These are phyloP conservation scores for Taphrina populina DNA, from an alignment of 1,139 yeast genomes.

Conservation along the genomic window DNA sequence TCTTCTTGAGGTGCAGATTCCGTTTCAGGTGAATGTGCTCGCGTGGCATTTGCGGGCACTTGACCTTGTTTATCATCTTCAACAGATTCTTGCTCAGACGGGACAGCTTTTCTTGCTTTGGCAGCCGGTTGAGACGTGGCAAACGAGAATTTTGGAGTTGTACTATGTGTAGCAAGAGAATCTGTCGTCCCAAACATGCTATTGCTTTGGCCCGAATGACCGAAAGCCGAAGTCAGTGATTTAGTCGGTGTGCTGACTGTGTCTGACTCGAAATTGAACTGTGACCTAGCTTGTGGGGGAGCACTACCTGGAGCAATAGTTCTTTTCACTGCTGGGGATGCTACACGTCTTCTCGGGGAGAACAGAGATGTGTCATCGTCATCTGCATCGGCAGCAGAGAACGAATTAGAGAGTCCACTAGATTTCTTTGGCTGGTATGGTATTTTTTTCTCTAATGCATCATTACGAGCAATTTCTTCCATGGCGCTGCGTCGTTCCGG, in stretches of 20 bases:
- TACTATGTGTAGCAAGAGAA: not conserved
- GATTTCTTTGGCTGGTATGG: slow-evolving; percentile 20
- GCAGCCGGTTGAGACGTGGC: slow-evolving; percentile 2
- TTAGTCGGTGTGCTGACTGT: not conserved
- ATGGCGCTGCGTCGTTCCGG: slow-evolving; percentile 7
- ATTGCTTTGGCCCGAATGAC: not conserved
- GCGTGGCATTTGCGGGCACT: no score
- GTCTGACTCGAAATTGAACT: no score
- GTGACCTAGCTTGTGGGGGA: no score
- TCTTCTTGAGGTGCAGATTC: no score
- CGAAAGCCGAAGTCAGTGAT: slow-evolving; percentile 2
- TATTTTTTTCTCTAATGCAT: slow-evolving; percentile 6
- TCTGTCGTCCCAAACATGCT: not conserved
- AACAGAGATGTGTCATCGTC: slow-evolving; percentile 12
- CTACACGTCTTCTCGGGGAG: slow-evolving; percentile 9
- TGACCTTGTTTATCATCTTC: not conserved
- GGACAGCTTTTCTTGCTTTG: no score
- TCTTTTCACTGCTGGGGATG: slow-evolving; percentile 10
- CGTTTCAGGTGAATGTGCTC: no score
- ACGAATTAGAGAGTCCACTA: slow-evolving; percentile 13
- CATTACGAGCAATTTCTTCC: slow-evolving; percentile 17
- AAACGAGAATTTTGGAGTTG: slow-evolving; percentile 13
- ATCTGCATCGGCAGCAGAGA: slow-evolving; percentile 8
- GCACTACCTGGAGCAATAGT: no score
- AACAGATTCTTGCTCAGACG: no score